These are phyloP conservation scores for Aquanectria penicillioides DNA, from an alignment of 2,329 filamentous ascomycete genomes.

Conservation along the genomic window DNA sequence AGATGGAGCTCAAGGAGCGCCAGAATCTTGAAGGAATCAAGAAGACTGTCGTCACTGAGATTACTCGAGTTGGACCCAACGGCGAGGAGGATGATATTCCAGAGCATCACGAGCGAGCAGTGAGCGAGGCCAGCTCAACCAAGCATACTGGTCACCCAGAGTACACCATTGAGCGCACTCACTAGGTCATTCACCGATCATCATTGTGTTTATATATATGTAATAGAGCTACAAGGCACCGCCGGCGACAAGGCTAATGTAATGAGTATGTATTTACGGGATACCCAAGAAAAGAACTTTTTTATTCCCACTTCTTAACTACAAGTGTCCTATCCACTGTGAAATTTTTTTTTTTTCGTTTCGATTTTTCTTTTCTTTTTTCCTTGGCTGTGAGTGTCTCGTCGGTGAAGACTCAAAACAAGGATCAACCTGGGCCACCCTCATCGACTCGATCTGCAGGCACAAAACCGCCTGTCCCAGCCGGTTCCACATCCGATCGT, in stretches of 20 bases:
- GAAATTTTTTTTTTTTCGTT: not conserved
- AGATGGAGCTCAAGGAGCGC: slow-evolving; percentile 29
- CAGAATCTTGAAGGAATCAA: slow-evolving; percentile 27
- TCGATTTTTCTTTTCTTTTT: not conserved
- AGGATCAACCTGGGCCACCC: slow-evolving; percentile 8
- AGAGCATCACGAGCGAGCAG: slow-evolving; percentile 40
- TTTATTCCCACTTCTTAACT: not conserved
- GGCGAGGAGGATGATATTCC: slow-evolving; percentile 24
- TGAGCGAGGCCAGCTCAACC: slow-evolving; percentile 39
- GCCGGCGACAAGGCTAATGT: slow-evolving; percentile 28
- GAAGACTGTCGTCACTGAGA: slow-evolving; percentile 26
- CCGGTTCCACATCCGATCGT: slow-evolving; percentile 27
- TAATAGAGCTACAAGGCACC: slow-evolving; percentile 26
- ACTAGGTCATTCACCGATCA: slow-evolving; percentile 20
- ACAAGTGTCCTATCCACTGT: no score
- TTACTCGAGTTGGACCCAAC: slow-evolving; percentile 16
- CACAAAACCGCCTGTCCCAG: slow-evolving; percentile 4
- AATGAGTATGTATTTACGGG: slow-evolving; percentile 25
- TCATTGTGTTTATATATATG: slow-evolving; percentile 16
- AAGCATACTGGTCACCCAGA: slow-evolving; percentile 25
- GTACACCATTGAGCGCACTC: slow-evolving; percentile 34
- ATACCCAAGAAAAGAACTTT: slow-evolving; percentile 7
- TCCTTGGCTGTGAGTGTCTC: not conserved
- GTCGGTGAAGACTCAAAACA: slow-evolving; percentile 19
- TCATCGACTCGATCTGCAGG: slow-evolving; percentile 24